Conservation (phyloP, 2,329 filamentous ascomycete genomes). For the Aspergillus persii region DNA sequence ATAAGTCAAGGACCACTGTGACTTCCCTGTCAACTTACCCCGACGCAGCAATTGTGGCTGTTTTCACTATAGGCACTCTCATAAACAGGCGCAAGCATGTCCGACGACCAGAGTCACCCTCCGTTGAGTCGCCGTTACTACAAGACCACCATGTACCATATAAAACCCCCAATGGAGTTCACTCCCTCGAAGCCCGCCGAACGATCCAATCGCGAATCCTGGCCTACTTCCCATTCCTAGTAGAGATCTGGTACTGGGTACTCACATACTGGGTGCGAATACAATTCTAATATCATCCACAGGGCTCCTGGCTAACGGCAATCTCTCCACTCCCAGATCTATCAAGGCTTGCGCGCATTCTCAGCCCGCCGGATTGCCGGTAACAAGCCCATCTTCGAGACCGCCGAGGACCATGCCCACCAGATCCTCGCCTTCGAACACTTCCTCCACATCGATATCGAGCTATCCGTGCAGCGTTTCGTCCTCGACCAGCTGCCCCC, state of each 20-base stretch:
- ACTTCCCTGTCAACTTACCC: background rate
- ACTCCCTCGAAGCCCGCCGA: conserved; percentile 1
- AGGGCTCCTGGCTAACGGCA: background rate
- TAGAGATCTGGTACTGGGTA: conserved; percentile 36
- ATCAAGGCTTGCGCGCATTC: conserved; percentile 46
- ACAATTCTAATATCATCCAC: background rate
- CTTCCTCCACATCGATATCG: conserved; percentile 39
- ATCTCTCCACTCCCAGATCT: conserved; percentile 28
- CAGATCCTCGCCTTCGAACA: conserved; percentile 42
- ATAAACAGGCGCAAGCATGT: conserved; percentile 11
- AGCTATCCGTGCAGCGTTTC: conserved; percentile 41
- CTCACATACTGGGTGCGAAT: conserved; percentile 31
- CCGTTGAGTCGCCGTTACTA: conserved; percentile 15
- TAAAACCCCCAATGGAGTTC: conserved; percentile 2
- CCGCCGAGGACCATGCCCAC: conserved; percentile 42
- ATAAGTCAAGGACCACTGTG: background rate
- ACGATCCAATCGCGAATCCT: conserved; percentile 23
- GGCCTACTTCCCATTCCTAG: conserved; percentile 28
- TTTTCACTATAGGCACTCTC: conserved; percentile 15
- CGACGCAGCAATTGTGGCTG: conserved; percentile 11
- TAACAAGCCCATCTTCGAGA: conserved; percentile 38
- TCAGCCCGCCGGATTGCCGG: conserved; percentile 43
- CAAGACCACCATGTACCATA: conserved; percentile 1
- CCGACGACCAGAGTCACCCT: conserved; percentile 6
- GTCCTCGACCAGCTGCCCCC: conserved; percentile 37